phyloP scores from a whole-genome alignment of 2,329 filamentous ascomycete species.

The Zymoseptoria pseudotritici region DNA sequence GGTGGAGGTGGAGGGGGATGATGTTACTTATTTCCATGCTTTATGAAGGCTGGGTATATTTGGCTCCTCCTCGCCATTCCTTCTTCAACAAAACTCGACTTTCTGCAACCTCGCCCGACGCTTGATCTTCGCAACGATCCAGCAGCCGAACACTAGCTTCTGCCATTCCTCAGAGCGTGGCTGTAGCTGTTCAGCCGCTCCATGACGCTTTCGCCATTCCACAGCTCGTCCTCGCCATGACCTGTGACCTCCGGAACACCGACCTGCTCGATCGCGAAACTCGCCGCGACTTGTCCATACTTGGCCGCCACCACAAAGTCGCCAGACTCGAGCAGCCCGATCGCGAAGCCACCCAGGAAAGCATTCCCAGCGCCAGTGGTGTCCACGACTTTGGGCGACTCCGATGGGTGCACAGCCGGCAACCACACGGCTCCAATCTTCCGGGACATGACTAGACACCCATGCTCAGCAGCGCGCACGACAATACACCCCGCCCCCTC shows the following conservation, averaged over 20 bases:
- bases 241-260: constrained; percentile 34
- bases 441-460: constrained; percentile 18
- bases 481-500: constrained; percentile 16
- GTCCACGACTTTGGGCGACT: constrained; percentile 17
- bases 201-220: constrained; percentile 40
- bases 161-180: no score
- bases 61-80: no score
- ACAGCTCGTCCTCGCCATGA: constrained; percentile 32
- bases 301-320: constrained; percentile 16
- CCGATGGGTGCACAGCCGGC: constrained; percentile 14
- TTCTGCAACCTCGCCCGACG: no score
- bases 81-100: no score
- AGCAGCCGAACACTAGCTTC: no score
- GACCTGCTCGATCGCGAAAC: constrained; percentile 22
- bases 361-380: constrained; percentile 25
- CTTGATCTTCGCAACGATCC: no score
- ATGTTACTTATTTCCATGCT: not conserved
- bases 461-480: constrained; percentile 19
- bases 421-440: constrained; percentile 14
- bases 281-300: constrained; percentile 23
- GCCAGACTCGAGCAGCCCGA: constrained; percentile 18
- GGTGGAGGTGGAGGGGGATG: not conserved
- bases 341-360: constrained; percentile 24
- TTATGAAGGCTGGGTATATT: not conserved
- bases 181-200: constrained; percentile 30